Evolutionary conservation across 2,329 filamentous ascomycete genomes (phyloP).

Genomic region (Neobulgaria alba): DNA sequence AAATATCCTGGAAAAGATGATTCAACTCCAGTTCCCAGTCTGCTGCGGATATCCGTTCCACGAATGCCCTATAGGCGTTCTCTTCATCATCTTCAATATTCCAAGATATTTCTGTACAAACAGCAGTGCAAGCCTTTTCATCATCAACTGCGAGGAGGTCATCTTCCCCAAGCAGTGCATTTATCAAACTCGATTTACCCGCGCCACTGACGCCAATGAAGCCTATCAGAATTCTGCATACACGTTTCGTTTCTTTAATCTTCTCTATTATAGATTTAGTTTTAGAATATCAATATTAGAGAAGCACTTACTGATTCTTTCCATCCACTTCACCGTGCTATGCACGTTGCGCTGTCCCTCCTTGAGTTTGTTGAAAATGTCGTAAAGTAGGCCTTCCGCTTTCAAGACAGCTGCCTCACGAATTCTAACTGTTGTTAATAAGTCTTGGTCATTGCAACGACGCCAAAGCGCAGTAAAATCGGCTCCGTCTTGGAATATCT

Average conservation of each 20-base stretch:
- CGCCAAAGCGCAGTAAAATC: no score
- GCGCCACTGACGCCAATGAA: slow-evolving; percentile 24
- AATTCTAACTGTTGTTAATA: background rate
- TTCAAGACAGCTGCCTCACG: background rate
- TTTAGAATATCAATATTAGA: background rate
- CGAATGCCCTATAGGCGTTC: background rate
- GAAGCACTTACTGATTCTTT: background rate
- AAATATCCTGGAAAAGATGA: background rate
- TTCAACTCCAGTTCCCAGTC: background rate
- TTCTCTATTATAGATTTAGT: background rate
- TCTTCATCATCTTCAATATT: background rate
- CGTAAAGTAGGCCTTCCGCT: background rate
- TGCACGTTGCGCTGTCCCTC: background rate
- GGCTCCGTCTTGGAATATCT: no score
- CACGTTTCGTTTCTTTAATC: background rate
- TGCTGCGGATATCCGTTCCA: background rate
- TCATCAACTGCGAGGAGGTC: slow-evolving; percentile 34
- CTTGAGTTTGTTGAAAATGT: background rate
- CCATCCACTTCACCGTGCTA: background rate
- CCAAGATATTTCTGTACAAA: slow-evolving; percentile 9
- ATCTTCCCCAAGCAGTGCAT: slow-evolving; percentile 37
- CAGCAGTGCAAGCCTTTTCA: slow-evolving; percentile 1
- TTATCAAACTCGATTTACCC: slow-evolving; percentile 22
- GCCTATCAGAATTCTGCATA: slow-evolving; percentile 7
- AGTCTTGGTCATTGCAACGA: background rate